Evolutionary conservation across 2,329 filamentous ascomycete species (phyloP), one percentile per base, ranked within the genome.

Genomic region (Trichoderma cornu-damae): DNA sequence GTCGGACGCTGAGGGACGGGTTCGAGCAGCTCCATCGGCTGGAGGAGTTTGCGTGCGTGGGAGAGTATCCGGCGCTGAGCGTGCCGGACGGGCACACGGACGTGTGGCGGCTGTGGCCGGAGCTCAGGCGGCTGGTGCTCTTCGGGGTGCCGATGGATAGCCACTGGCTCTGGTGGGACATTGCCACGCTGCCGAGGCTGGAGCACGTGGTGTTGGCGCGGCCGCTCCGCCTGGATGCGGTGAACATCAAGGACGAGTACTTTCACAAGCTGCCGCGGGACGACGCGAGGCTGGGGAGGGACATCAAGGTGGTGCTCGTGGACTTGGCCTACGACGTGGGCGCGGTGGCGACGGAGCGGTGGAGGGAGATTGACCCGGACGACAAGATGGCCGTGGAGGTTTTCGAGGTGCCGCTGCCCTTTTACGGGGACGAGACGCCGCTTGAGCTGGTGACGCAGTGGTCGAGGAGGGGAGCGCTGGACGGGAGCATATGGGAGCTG

Each of bases 11-110:
- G 6, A 71, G 72, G 9, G 69, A 75, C n/a, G 78, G 75, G 0
- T 78, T 81, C 57, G 64, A 69, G 61, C 64, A 70, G 44, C 70
- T 81, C 0, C 66, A 70, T 37, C 66, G 62, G 30, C 67, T 81
- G 7, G 74, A 80, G 57, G 76, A 80, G 61, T 77, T 81, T 56
- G 73, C 75, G 40, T 77, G 74, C 62, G 68, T 78, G 18, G 70
- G 69, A 6, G 76, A 79, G 49, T 78, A 79, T 60, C 71, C 78
- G 4, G 70, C 68, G n/a, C 62, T 79, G 56, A 68, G 67, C 47
- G 60, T 71, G 26, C 59, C 65, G 1, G 65, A 70, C 30, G 66
- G 68, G 22, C 62, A 69, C 16, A 69, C 69, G 8, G 70, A 74
- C 50, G 63, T 77, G 3, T 79, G 77, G 77, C 67, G 67, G 32